These are phyloP conservation scores for Toxoplasma gondii DNA, from an alignment of 169 alveolate genomes.

Conservation along the genomic window DNA sequence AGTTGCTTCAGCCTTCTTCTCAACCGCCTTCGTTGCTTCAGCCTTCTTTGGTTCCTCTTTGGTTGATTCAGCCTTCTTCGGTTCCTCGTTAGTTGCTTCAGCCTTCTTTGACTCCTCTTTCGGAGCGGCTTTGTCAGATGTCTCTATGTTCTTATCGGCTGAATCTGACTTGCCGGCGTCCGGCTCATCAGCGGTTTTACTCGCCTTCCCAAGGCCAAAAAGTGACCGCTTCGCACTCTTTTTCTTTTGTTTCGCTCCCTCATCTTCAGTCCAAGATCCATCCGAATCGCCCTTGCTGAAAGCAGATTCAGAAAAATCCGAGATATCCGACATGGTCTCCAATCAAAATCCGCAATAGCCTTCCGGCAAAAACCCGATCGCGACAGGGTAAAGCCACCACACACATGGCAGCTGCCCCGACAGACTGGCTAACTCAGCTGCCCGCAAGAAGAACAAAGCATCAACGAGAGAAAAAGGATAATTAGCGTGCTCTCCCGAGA, in stretches of 20 bases:
- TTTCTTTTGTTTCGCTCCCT: not conserved
- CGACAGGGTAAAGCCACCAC: not conserved
- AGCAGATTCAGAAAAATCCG: conserved; percentile 50
- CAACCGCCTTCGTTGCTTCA: no score
- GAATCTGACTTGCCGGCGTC: not conserved
- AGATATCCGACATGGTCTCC: conserved; percentile 51
- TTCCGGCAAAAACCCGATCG: conserved; percentile 3
- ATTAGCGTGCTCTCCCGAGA: no score
- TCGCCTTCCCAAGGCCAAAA: not conserved
- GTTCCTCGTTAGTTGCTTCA: not conserved
- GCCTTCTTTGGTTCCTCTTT: no score
- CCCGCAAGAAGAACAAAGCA: no score
- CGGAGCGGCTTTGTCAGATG: not conserved
- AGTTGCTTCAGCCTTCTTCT: not conserved
- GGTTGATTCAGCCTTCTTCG: not conserved
- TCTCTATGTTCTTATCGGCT: not conserved
- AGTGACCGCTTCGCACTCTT: not conserved
- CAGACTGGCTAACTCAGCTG: no score
- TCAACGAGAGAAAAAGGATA: no score
- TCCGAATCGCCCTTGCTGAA: conserved; percentile 29
- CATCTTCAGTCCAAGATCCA: not conserved
- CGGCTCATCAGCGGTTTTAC: not conserved
- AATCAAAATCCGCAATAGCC: not conserved
- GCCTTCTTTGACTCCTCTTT: not conserved
- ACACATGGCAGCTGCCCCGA: not conserved